Conservation (phyloP, 2,329 filamentous ascomycete genomes). For the Xylariaceae sp. region DNA sequence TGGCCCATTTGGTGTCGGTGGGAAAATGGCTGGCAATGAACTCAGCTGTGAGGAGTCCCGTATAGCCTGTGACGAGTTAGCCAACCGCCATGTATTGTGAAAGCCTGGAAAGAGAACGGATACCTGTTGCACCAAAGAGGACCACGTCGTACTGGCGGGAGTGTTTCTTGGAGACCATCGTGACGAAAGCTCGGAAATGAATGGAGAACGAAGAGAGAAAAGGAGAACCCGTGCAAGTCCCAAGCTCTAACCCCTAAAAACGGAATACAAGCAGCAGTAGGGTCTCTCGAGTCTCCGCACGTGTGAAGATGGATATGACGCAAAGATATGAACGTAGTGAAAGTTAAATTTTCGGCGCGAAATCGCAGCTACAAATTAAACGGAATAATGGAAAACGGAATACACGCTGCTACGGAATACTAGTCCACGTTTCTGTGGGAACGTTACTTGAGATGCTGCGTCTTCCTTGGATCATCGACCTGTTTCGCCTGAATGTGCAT, state of each 20-base stretch:
- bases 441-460: too few species aligned
- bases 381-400: too few species aligned
- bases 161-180: conserved; percentile 47
- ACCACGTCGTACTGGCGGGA: conserved; percentile 52
- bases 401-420: too few species aligned
- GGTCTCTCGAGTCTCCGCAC: background rate
- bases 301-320: background rate
- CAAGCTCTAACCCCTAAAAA: background rate
- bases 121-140: conserved; percentile 54
- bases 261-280: background rate
- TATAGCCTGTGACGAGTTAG: conserved; percentile 27
- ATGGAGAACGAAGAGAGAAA: background rate
- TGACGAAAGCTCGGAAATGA: background rate
- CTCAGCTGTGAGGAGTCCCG: conserved; percentile 31
- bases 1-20: conserved; percentile 31
- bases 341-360: background rate
- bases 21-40: conserved; percentile 30
- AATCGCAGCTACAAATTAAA: too few species aligned
- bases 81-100: background rate
- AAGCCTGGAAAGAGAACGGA: background rate
- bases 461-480: too few species aligned
- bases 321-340: conserved; percentile 2
- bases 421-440: too few species aligned
- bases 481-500: too few species aligned
- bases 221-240: background rate